Evolutionary conservation across 225 moss, liverwort and hornwort genomes (phyloP), one percentile per base, ranked within the genome.

Genomic region (Straminergon stramineum): DNA sequence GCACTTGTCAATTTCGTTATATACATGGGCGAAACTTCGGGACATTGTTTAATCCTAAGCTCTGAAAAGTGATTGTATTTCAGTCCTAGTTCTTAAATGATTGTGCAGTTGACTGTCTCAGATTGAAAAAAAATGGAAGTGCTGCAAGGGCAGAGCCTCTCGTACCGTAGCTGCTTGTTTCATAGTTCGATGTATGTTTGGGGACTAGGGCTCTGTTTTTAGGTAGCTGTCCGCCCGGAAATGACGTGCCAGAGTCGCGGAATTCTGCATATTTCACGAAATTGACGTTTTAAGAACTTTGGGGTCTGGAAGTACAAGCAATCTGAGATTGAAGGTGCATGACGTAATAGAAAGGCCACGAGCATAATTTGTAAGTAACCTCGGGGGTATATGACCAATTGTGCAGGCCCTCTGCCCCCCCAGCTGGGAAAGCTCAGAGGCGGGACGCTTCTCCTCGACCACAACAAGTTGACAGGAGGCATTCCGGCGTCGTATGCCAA

Each of bases 391-490:
- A 55, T 34, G 37, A 43, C 21, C 22, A 18, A 41, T 22, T 17
- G 62, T 58, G 52, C 82, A 88, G 88, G 88, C 45, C 62, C 51
- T 62, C 74, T 88, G 39, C 88, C 88, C 26, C 62, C 73, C 6
- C 27, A 88, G 60, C 53, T 88, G 43, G 48, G 39, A 11, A 88
- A 88, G 63, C 88, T 88, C 31, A 30, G 31, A 82, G 82, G 82
- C 28, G 75, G 63, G 17, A 30, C 88, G 17, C 74, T 88, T 21
- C 11, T 2, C 39, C 39, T 88, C 18, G 75, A 75, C 74, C 82
- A 88, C 88, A 88, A 88, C 82, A 48, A 32, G 73, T 74, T 88
- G 88, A 83, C 82, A 8, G 88, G 88, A 52, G 88, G 88, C 37
- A 88, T 88, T 63, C 88, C 88, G 11, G 83, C 83, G 30, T 75